Evolutionary conservation across 2,329 filamentous ascomycete species (phyloP), one percentile per base, ranked within the genome.

Genomic region (Neobulgaria alba): DNA sequence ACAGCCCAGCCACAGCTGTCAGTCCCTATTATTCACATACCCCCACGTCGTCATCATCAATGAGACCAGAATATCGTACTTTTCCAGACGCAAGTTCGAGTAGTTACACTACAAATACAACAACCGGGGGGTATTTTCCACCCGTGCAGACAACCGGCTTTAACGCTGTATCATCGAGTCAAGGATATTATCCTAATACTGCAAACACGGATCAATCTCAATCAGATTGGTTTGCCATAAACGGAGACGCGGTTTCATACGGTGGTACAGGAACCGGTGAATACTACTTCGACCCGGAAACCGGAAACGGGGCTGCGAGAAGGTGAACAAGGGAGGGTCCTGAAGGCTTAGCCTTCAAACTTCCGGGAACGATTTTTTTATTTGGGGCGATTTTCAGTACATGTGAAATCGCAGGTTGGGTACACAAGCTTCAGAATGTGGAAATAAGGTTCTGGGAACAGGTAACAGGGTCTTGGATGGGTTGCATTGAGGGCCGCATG

Each of bases 1-100:
- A 57, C 57, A 19, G 56, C 57, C 10, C 58, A 60, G 26, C 50
- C n/a, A n/a, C n/a, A n/a, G n/a, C n/a, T n/a, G n/a, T n/a, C n/a
- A n/a, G n/a, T n/a, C n/a, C n/a, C n/a, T n/a, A n/a, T n/a, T n/a
- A n/a, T n/a, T n/a, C n/a, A n/a, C n/a, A n/a, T n/a, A n/a, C n/a
- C n/a, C n/a, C n/a, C n/a, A n/a, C 23, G 23, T 26, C 23, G 7
- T 12, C 23, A 7, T 26, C 23, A 12, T 26, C 23, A 12, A 26
- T 12, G 23, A 26, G 23, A 26, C 23, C 23, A 12, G 23, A 26
- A 12, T 26, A 26, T 26, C 23, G 23, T 26, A 7, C 23, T 26
- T 26, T 7, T 12, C 23, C 7, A 26, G 23, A 26, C 23, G 12
- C 23, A n/a, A n/a, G n/a, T n/a, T n/a, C n/a, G n/a, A n/a, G n/a